phyloP scores from a whole-genome alignment of 345 rosid genomes.

The Anastatica hierochuntica region DNA sequence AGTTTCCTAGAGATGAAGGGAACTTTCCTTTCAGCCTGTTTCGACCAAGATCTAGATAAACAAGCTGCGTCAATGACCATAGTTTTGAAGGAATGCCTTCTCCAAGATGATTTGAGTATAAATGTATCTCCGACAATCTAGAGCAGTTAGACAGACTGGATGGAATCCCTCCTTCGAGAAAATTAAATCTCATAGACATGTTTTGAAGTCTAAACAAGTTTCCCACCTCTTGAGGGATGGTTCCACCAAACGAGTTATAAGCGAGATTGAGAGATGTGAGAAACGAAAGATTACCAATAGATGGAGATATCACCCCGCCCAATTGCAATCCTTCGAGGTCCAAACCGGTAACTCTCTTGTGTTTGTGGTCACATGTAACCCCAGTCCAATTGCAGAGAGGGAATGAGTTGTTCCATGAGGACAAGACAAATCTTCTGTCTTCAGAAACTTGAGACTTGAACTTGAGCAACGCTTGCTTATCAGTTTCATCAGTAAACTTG shows the following conservation, averaged over 20 bases:
- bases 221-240: background rate
- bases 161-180: background rate
- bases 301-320: background rate
- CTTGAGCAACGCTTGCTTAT: background rate
- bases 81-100: background rate
- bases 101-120: background rate
- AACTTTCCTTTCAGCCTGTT: background rate
- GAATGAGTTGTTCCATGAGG: background rate
- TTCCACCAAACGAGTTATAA: background rate
- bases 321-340: background rate
- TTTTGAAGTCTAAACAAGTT: background rate
- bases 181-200: background rate
- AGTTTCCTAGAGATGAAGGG: conserved; percentile 11
- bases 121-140: background rate
- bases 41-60: background rate
- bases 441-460: background rate
- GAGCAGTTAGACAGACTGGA: background rate
- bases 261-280: background rate
- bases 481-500: background rate
- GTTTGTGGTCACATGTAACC: background rate
- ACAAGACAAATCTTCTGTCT: background rate
- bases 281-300: background rate
- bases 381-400: background rate
- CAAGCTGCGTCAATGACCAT: conserved; percentile 3
- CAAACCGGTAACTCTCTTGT: background rate